Base-by-base conservation (phyloP, 139 green algal genomes). In the Chlamydomonas incerta region DNA sequence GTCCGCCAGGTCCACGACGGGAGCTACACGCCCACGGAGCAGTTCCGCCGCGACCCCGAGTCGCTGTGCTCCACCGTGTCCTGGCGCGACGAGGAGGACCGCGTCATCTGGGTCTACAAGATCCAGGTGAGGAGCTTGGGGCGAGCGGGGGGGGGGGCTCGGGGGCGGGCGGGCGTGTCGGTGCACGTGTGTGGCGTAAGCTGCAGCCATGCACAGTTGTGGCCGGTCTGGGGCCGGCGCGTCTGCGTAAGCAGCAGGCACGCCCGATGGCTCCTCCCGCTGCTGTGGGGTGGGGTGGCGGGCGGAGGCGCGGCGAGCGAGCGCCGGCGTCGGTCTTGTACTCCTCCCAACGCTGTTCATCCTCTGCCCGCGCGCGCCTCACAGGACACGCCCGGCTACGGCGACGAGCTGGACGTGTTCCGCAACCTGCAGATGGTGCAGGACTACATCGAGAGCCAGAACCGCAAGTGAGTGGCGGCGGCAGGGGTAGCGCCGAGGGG, bases 1-100 rank as follows among this genome's bases (percentile, higher is more conserved):
- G n/a, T n/a, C n/a, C n/a, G n/a, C n/a, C 85, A 95, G 91, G 89
- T 95, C 14, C 93, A 97, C 57, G 93, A 97, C 73, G 94, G 93
- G 83, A 93, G 84, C 34, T 94, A 92, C 75, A 95, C 93, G 9
- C 89, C 84, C 57, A 89, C 89, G 10, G 88, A 93, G 21, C 90
- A 97, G 88, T 97, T 95, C 71, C 66, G 88, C 21, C 90, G 89
- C 47, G 89, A 95, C 85, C 93, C 94, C 15, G 92, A 95, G 20
- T 94, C 90, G 6, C 81, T 96, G 29, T 95, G 90, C 88, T 93
- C 89, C 41, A 93, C 90, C 29, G 84, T 95, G 34, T 87, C 66
- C 68, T 97, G 94, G 94, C 84, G 93, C 35, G 93, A 96, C 57
- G 91, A 94, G 74, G 91, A 95, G 57, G 93, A 96, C 88, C 82